phyloP scores from a whole-genome alignment of 2,329 filamentous ascomycete genomes.

The Pseudogymnoascus sp. region DNA sequence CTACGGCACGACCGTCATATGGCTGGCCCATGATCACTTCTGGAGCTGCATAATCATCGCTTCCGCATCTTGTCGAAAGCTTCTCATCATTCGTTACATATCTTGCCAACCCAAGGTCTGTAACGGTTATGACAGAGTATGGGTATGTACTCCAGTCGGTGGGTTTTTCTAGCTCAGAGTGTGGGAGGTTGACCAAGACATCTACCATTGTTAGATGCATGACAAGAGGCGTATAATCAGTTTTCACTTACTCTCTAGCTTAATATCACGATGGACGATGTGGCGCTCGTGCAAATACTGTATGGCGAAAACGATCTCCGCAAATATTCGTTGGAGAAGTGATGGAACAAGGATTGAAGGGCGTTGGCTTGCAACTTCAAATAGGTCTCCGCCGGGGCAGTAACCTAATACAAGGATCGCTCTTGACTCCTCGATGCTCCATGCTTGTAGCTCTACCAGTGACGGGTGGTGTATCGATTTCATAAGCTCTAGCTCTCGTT shows the following conservation, averaged over 20 bases:
- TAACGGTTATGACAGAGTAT: conserved; percentile 77
- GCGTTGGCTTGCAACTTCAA: conserved; percentile 77
- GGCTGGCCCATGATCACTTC: conserved; percentile 93
- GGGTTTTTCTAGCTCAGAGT: conserved; percentile 55
- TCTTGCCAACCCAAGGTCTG: conserved; percentile 83
- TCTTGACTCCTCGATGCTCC: conserved; percentile 74
- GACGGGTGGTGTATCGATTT: conserved; percentile 82
- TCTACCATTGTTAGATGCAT: conserved; percentile 44
- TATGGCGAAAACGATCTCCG: conserved; percentile 80
- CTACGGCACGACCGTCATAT: conserved; percentile 86
- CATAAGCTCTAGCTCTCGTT: conserved; percentile 92
- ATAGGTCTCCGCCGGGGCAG: conserved; percentile 89
- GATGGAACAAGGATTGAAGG: conserved; percentile 58
- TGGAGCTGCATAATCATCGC: conserved; percentile 93
- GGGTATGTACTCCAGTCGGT: conserved; percentile 70
- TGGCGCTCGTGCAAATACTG: conserved; percentile 75
- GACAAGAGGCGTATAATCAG: background rate
- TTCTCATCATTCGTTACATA: conserved; percentile 79
- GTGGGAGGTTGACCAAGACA: conserved; percentile 79
- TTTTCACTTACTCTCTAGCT: conserved; percentile 76
- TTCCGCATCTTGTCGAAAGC: conserved; percentile 88
- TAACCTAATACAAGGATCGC: conserved; percentile 85
- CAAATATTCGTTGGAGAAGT: conserved; percentile 77
- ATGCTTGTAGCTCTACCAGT: conserved; percentile 84
- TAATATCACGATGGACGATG: conserved; percentile 96